Conservation (phyloP, 148 eudicot species). For the Nepenthes mirabilis region DNA sequence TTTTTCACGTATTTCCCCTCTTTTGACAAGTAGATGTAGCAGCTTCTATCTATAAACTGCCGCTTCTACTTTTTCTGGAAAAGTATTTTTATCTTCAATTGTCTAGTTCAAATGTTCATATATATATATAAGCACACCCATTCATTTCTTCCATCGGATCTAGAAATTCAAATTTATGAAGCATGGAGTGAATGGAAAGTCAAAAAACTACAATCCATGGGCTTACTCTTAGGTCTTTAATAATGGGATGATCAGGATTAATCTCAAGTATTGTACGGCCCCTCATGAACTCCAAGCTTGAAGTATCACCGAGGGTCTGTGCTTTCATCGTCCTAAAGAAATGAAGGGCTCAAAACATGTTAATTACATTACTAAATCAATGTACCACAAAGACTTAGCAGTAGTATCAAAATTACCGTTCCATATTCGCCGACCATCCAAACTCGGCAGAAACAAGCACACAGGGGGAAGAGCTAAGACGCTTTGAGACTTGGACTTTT, state of each 20-base stretch:
- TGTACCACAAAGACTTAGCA: not conserved
- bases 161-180: not conserved
- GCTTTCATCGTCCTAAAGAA: conserved; percentile 82
- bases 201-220: not conserved
- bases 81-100: no score
- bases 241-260: conserved; percentile 92
- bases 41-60: no score
- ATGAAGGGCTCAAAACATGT: not conserved
- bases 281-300: conserved; percentile 95
- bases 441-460: conserved; percentile 98
- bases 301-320: conserved; percentile 89
- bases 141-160: not conserved
- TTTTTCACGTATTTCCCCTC: no score
- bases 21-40: no score
- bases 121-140: no score
- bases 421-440: conserved; percentile 99
- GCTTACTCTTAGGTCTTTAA: conserved; percentile 81
- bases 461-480: conserved; percentile 92
- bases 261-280: conserved; percentile 93
- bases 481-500: conserved; percentile 89
- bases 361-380: not conserved
- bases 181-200: not conserved
- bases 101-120: no score
- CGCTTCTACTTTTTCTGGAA: no score
- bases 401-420: conserved; percentile 43